Base-by-base conservation (phyloP, 192 early-diverging fungal species). In the Backusella sp. region DNA sequence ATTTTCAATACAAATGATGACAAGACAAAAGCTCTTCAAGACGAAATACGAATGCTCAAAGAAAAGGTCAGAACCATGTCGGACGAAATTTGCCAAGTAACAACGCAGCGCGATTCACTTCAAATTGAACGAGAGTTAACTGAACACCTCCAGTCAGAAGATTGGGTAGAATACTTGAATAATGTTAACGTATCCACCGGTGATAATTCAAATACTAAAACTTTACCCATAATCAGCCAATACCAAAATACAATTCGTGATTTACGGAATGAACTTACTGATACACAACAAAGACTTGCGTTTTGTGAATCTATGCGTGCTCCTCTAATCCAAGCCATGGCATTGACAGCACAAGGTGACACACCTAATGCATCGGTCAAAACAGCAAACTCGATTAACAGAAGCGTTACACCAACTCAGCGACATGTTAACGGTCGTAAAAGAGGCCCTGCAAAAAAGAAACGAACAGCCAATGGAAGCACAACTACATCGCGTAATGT, bases 61-160 rank as follows among this genome's bases (percentile, higher is more conserved):
- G 69, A 77, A 52, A 86, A 85, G 34, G 66, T 88, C 7, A 53
- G 75, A 21, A 68, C 69, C 34, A 78, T 77, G 19, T 82, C 79
- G 41, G 70, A 80, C 12, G 84, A 90, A 59, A 79, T 88, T 3
- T 72, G 77, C 17, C 68, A 76, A 32, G 74, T 82, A 7, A 70
- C 79, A 21, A 82, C 84, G 0, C 83, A 90, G 73, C 80, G 86
- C 30, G 86, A 90, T 36, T 83, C 85, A 11, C 77, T 88, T 9
- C 73, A 86, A 68, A 82, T 88, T 17, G 85, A 88, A 49, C 79
- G 82, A 17, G 83, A 83, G 21, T 44, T 77, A 49, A 32, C 39
- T 28, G 39, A 71, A 6, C 70, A 71, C 26, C 35, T 71, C 15
- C 23, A 44, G 17, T 30, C 70, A 6, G 9, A 44, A 71, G 70